Evolutionary conservation across 1,284 basidiomycete species (phyloP), one percentile per base, ranked within the genome.

Genomic region (Ganoderma sinense): DNA sequence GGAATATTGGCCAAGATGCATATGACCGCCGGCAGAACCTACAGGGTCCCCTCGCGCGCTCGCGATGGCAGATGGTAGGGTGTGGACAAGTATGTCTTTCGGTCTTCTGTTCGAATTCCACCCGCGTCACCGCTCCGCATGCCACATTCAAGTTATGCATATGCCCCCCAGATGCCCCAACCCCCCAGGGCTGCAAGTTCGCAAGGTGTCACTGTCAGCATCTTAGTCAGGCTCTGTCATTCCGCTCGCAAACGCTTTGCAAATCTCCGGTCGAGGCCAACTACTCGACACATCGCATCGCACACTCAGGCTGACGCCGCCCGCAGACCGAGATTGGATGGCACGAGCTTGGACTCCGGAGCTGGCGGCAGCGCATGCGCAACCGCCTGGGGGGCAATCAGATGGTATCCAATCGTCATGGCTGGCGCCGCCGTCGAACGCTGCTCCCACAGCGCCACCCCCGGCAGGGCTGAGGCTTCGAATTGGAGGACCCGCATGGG

Each of bases 71-170:
- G 36, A 39, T 39, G 8, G 36, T 39, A n/a, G n/a, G n/a, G n/a
- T n/a, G n/a, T n/a, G n/a, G n/a, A n/a, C n/a, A n/a, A n/a, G n/a
- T n/a, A n/a, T 41, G 23, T 26, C n/a, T 53, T 26, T n/a, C n/a
- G n/a, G 48, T 53, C 48, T 53, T 53, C 48, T 26, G 48, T 53
- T 53, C 48, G 48, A 26, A 53, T 53, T 53, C 48, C 48, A 53
- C 48, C 13, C 23, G 23, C 48, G 48, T 26, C 48, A 26, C 13
- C 13, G 48, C 48, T 26, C 48, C 48, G 13, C 11, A 26, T 53
- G 48, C 48, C 13, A 13, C 48, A 4, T 41, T 11, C 8, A 14
- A 14, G 14, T 29, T 53, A 23, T 33, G 18, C 16, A 2, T 5
- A 20, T 36, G 36, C n/a, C 8, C 36, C 36, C 36, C 36, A 39